Evolutionary conservation across 2,329 filamentous ascomycete species (phyloP).

Genomic region (Lachnellula occidentalis): DNA sequence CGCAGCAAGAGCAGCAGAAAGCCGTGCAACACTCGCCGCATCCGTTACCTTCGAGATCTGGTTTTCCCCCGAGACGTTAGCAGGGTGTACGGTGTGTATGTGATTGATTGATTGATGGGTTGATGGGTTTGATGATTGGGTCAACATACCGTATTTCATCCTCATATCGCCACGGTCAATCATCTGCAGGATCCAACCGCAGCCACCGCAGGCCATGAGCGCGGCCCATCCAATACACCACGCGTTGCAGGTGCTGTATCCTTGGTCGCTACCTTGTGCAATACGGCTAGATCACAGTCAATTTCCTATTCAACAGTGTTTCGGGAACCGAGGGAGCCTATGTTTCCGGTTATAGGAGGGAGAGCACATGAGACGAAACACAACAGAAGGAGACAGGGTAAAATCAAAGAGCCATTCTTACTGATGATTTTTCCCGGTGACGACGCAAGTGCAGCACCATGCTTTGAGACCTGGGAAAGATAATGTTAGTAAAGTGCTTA

Average conservation of each 20-base stretch:
- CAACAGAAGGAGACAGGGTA: too few species aligned
- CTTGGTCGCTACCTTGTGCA: not conserved
- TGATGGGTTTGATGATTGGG: not conserved
- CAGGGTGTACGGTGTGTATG: too few species aligned
- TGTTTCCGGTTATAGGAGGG: too few species aligned
- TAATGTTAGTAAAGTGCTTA: not conserved
- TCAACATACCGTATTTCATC: constrained; percentile 6
- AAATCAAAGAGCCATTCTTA: too few species aligned
- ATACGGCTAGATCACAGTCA: not conserved
- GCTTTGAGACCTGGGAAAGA: constrained; percentile 3
- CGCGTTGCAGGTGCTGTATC: not conserved
- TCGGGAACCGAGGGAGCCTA: too few species aligned
- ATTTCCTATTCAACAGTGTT: too few species aligned
- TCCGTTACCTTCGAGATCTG: constrained; percentile 5
- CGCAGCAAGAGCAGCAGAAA: constrained; percentile 7
- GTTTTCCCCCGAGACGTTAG: not conserved
- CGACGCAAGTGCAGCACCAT: constrained; percentile 7
- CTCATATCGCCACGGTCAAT: constrained; percentile 5
- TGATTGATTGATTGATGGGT: not conserved
- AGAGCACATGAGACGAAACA: too few species aligned
- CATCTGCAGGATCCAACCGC: constrained; percentile 6
- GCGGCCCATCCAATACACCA: constrained; percentile 8
- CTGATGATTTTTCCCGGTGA: constrained; percentile 6
- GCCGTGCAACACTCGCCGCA: constrained; percentile 3
- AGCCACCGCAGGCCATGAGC: not conserved